Evolutionary conservation across 331 rosid species (phyloP).

Genomic region (Quercus phellos): DNA sequence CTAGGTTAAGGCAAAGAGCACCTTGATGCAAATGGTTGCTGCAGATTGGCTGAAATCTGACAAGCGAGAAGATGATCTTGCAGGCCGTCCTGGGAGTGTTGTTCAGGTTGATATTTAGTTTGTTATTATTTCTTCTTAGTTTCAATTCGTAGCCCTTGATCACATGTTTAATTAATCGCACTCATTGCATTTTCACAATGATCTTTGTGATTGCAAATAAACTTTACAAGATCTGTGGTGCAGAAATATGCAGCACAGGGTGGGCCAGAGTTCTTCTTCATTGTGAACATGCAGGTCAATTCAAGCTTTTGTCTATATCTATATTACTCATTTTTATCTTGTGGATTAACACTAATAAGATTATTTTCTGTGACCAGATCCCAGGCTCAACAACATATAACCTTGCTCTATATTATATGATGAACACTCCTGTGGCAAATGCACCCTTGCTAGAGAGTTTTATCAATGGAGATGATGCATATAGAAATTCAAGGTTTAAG

Average conservation of each 20-base stretch:
- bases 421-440: constrained; percentile 66
- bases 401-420: constrained; percentile 65
- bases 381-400: constrained; percentile 63
- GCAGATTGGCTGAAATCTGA: constrained; percentile 49
- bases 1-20: constrained; percentile 40
- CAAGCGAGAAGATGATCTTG: constrained; percentile 50
- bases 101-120: constrained; percentile 29
- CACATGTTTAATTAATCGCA: neutral
- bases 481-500: constrained; percentile 88
- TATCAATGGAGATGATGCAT: constrained; percentile 83
- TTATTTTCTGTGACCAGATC: constrained; percentile 35
- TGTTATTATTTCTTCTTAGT: neutral
- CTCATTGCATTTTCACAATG: constrained; percentile 5
- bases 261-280: constrained; percentile 74
- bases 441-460: constrained; percentile 58
- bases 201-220: neutral
- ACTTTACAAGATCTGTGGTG: constrained; percentile 20
- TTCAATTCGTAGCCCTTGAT: neutral
- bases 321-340: neutral
- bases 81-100: constrained; percentile 39
- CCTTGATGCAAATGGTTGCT: constrained; percentile 43
- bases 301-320: neutral
- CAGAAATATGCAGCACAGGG: constrained; percentile 52
- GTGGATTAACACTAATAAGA: neutral
- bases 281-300: constrained; percentile 73